Evolutionary conservation across 2,329 filamentous ascomycete genomes (phyloP), one percentile per base, ranked within the genome.

Genomic region (Trichoderma atroviride): DNA sequence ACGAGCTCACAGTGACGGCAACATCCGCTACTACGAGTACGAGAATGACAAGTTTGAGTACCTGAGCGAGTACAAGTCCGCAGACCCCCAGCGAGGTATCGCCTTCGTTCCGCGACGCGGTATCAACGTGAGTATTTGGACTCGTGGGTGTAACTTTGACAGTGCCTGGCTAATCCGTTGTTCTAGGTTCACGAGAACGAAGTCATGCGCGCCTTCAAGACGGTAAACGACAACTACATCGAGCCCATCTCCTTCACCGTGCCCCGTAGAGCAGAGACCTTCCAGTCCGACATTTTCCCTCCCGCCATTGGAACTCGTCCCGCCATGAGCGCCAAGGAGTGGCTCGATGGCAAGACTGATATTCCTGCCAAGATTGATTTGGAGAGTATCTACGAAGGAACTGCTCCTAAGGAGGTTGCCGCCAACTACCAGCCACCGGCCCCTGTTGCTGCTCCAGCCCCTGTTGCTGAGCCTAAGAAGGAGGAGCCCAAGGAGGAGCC

Each of bases 11-110:
- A 96, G 93, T 81, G 96, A 99, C 78, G 96, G 96, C 77, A 99
- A 99, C 82, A 99, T 99, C 78, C 94, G 96, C 73, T 99, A 99
- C 86, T 99, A 92, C 80, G 96, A 99, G 82, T 97, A 96, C 78
- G 92, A 96, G 79, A 97, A 98, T 82, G 95, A 98, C 86, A 97
- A 97, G 82, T 97, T 99, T 78, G 95, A 99, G 82, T 97, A 92
- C 81, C 84, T 99, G 67, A 96, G 94, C 72, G 95, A 98, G 80
- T 96, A 98, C 87, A 97, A 97, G 83, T 98, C 96, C n/a, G 84
- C 86, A 50, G 96, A 99, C 73, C 95, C 96, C 37, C 96, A 99
- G 83, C 89, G 96, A 78, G 96, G 96, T 75, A 87, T 99, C 75
- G 96, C 93, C 40, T 98, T 99, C 81, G 82, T 98, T 78, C 96